Percentiles rank a stretch among this genome's conserved stretches.
These are phyloP conservation scores for Citrus maxima DNA, from an alignment of 345 rosid genomes.

Conservation along the genomic window DNA sequence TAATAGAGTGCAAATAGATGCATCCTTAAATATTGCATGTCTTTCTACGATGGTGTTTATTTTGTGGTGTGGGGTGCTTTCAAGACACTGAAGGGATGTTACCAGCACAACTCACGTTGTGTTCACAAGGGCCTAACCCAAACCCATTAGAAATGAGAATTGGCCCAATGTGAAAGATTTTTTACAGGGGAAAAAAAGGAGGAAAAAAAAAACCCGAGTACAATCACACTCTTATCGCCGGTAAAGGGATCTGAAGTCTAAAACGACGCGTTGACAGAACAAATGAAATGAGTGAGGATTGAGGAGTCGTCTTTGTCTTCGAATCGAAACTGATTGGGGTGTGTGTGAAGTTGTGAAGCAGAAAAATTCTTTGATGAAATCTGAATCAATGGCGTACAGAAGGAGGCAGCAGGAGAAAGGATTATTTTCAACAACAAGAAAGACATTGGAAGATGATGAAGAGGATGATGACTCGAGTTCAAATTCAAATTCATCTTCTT, in stretches of 20 bases:
- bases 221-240: too few relatives aligned
- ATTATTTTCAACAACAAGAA: not conserved
- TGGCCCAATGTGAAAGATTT: too few relatives aligned
- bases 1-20: too few relatives aligned
- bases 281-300: not conserved
- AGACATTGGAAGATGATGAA: not conserved
- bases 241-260: not conserved
- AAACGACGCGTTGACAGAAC: not conserved
- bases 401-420: conserved; percentile 29
- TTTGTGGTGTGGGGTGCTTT: too few relatives aligned
- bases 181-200: too few relatives aligned
- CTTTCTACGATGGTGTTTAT: too few relatives aligned
- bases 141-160: too few relatives aligned
- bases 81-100: too few relatives aligned
- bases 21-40: too few relatives aligned
- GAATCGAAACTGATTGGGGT: not conserved
- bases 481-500: conserved; percentile 31
- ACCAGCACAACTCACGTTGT: too few relatives aligned
- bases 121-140: too few relatives aligned
- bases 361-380: not conserved
- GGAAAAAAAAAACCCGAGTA: too few relatives aligned
- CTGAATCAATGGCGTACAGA: conserved; percentile 38
- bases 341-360: not conserved
- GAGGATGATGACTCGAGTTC: conserved; percentile 12
- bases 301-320: not conserved